Base-by-base conservation (phyloP, 2,329 filamentous ascomycete species). In the Westerdykella aurantiaca region DNA sequence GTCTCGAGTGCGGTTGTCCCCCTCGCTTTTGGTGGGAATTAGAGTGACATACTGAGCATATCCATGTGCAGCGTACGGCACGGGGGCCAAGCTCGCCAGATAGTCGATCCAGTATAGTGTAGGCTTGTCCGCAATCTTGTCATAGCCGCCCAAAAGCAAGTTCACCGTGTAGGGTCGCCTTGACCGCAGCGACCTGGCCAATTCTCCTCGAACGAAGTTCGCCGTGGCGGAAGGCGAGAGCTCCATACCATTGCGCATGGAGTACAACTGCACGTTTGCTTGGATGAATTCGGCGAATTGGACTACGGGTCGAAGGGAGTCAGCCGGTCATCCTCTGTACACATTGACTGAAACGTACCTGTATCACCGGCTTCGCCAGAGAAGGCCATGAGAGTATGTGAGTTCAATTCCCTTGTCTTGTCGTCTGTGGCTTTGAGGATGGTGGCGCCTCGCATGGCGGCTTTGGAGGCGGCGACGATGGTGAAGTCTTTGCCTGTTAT, bases 201-300 rank as follows among this genome's bases (percentile, higher is more conserved):
- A 82, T 73, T 98, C 90, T 66, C 86, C 85, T 55, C 93, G 88
- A 58, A 98, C 89, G 68, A 96, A 98, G 74, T 88, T 83, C 50
- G 90, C 88, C 44, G 96, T 83, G 33, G 88, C 93, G 31, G 85
- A 83, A 9, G 93, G 91, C 37, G 88, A 88, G 49, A 98, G 82
- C 63, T 96, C 88, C 65, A 86, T 86, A 71, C 89, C 86, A 69
- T 97, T 97, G 66, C 94, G 88, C 90, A 97, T 98, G 56, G 87
- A 89, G 75, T 98, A 98, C 66, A 98, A 85, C 73, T 95, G 88
- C 52, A 93, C 84, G 71, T 98, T 98, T 68, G 91, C 90, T 80
- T 97, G 90, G 69, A 98, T 94, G 75, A 91, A 98, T 75, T 98
- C 93, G 69, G 94, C 88, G 70, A 98, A 98, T 83, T 98, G 91